These are phyloP conservation scores for Mycena galericulata DNA, from an alignment of 768 basidiomycete genomes.

Conservation along the genomic window DNA sequence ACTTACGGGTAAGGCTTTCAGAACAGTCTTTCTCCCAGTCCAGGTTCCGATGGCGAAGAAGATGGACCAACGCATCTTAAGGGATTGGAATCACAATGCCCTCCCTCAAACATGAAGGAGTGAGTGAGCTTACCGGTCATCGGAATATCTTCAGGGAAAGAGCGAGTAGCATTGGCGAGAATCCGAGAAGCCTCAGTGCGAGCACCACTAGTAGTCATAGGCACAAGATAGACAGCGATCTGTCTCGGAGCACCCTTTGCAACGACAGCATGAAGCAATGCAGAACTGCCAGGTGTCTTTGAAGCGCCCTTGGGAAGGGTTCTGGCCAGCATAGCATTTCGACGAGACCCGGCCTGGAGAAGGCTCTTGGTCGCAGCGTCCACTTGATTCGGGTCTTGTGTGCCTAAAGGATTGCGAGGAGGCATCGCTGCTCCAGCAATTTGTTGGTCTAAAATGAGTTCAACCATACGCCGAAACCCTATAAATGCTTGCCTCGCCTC, in stretches of 20 bases:
- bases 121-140: background rate
- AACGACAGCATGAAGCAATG: background rate
- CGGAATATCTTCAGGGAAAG: background rate
- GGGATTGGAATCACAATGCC: background rate
- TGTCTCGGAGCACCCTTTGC: constrained; percentile 8
- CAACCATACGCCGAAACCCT: background rate
- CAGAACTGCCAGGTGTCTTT: background rate
- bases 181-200: constrained; percentile 9
- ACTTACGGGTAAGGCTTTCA: constrained; percentile 14
- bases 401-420: background rate
- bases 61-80: constrained; percentile 1
- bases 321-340: background rate
- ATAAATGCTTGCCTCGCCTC: background rate
- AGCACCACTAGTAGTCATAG: background rate
- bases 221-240: constrained; percentile 9
- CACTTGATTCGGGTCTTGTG: background rate
- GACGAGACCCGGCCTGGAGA: background rate
- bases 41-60: constrained; percentile 7
- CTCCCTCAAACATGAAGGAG: background rate
- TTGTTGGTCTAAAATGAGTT: background rate
- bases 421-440: background rate
- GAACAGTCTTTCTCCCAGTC: constrained; percentile 30
- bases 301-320: background rate
- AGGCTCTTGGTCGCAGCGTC: background rate
- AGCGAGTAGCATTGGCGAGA: constrained; percentile 1